Evolutionary conservation across 1,284 basidiomycete species (phyloP), one percentile per base, ranked within the genome.

Genomic region (Cryptococcus sp.): DNA sequence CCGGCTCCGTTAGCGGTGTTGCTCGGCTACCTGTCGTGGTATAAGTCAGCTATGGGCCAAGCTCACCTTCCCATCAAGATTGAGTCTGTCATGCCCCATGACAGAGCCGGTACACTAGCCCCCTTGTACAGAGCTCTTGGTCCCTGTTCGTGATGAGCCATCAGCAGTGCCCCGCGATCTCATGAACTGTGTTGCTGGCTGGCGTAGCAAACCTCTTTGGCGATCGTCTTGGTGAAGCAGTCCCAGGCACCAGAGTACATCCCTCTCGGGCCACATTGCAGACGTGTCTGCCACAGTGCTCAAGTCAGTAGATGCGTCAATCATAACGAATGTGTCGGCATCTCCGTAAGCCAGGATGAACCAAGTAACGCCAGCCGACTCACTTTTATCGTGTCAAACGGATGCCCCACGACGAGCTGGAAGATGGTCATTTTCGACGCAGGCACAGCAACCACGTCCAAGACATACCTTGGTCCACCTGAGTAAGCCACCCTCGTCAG

Each of bases 61-160:
- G 56, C 67, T 44, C 52, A 75, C 73, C 71, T 72, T 24, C 77
- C 77, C 72, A 78, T 77, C 36, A 78, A 55, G 44, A 78, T 72
- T 7, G 73, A 69, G 60, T 78, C 77, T 8, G 73, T 77, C 20
- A 77, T 71, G 8, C 72, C 71, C 77, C 77, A 78, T 39, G 73
- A 72, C 28, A 78, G 56, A 15, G 77, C 77, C 0, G 77, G 77
- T 13, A 75, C 67, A 16, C 72, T 71, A 4, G 77, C 76, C 38
- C 77, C 77, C 56, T 77, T 77, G 57, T 78, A 78, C 48, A 78
- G 56, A 13, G 76, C 76, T 42, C 66, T 35, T 2, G 72, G 65
- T 7, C 76, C 76, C 66, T 73, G 52, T n/a, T 23, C 16, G 15
- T 1, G 7, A 16, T 50, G 23, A 38, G 43, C 51, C 36, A 37